Percentiles rank a stretch among this genome's conserved stretches.
These are phyloP conservation scores for Aegilops speltoides DNA, from an alignment of 176 grass and related monocot genomes.

Conservation along the genomic window DNA sequence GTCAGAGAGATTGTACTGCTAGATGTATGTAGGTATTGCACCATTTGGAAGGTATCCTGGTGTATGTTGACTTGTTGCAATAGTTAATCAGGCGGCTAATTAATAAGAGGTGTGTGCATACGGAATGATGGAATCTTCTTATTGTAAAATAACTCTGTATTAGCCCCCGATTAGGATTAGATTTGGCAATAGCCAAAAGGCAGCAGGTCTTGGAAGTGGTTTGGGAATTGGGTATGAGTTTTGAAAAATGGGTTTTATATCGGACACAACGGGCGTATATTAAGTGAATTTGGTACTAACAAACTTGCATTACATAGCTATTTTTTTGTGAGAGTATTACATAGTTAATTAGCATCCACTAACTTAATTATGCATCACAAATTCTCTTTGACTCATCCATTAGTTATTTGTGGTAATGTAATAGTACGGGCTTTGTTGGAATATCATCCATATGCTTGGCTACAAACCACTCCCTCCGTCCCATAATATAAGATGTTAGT, in stretches of 20 bases:
- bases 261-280: background rate
- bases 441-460: background rate
- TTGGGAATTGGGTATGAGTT: background rate
- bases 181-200: background rate
- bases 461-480: background rate
- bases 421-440: background rate
- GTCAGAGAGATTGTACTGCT: conserved; percentile 31
- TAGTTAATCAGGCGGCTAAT: conserved; percentile 24
- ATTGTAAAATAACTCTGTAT: conserved; percentile 28
- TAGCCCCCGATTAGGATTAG: background rate
- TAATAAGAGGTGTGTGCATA: conserved; percentile 8
- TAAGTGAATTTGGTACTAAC: background rate
- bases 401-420: background rate
- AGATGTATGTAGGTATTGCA: conserved; percentile 32
- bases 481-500: too few species aligned
- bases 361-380: conserved; percentile 13
- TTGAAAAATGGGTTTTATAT: background rate
- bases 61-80: conserved; percentile 38
- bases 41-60: conserved; percentile 46
- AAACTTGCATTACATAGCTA: background rate
- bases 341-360: background rate
- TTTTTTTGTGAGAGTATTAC: background rate
- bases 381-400: background rate
- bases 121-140: conserved; percentile 48
- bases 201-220: background rate